A percentile compares a stretch with the other conserved stretches of the same genome.
These are phyloP conservation scores for Pseudocercospora crystallina DNA, from an alignment of 2,329 filamentous ascomycete species.

Conservation along the genomic window DNA sequence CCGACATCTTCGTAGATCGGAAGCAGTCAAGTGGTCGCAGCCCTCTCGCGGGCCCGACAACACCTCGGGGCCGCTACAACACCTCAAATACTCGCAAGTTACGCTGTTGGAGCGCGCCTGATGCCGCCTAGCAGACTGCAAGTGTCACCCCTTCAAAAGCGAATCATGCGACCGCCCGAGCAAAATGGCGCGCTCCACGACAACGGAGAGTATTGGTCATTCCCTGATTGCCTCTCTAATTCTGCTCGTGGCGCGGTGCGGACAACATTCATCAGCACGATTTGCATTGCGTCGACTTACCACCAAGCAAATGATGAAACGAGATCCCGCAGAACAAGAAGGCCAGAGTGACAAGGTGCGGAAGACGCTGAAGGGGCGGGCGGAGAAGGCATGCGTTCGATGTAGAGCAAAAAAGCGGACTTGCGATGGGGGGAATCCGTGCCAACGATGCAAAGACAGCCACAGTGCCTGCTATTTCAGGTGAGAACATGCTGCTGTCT, in stretches of 20 bases:
- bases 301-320: slow-evolving; percentile 14
- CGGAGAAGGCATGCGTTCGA: slow-evolving; percentile 24
- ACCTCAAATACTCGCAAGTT: slow-evolving; percentile 11
- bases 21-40: slow-evolving; percentile 10
- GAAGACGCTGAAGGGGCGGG: slow-evolving; percentile 19
- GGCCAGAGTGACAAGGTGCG: slow-evolving; percentile 22
- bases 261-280: neutral
- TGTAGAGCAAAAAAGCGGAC: slow-evolving; percentile 26
- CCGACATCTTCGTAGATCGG: slow-evolving; percentile 10
- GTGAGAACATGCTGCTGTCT: slow-evolving; percentile 5
- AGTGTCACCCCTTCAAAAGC: slow-evolving; percentile 8
- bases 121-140: slow-evolving; percentile 5
- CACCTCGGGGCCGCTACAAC: slow-evolving; percentile 12
- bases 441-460: slow-evolving; percentile 22
- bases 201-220: slow-evolving; percentile 2
- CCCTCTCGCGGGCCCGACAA: slow-evolving; percentile 9
- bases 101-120: slow-evolving; percentile 8
- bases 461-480: slow-evolving; percentile 27
- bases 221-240: neutral
- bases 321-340: slow-evolving; percentile 13
- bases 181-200: slow-evolving; percentile 1
- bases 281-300: too few relatives aligned
- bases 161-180: slow-evolving; percentile 3
- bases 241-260: neutral
- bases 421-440: slow-evolving; percentile 23